phyloP scores from a whole-genome alignment of 1,139 yeast species.

The Nakaseomyces bracarensis region DNA sequence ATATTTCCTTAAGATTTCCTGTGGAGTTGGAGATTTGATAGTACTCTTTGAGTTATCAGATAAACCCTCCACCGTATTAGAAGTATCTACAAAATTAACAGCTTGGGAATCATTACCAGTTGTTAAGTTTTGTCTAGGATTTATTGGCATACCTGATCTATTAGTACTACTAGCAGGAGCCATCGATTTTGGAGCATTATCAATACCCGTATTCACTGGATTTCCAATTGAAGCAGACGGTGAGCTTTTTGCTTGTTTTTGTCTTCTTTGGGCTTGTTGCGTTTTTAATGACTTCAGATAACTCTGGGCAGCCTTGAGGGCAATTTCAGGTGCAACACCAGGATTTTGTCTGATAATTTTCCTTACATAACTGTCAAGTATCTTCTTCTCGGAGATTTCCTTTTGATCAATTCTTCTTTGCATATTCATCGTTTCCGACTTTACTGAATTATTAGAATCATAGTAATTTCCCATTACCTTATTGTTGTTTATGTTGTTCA shows the following conservation, averaged over 20 bases:
- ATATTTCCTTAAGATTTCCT: conserved; percentile 29
- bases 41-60: conserved; percentile 7
- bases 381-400: conserved; percentile 23
- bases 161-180: neutral
- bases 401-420: neutral
- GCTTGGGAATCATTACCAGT: neutral
- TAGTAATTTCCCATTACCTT: neutral
- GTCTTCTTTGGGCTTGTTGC: conserved; percentile 12
- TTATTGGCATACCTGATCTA: neutral
- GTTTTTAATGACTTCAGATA: conserved; percentile 18
- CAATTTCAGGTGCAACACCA: conserved; percentile 27
- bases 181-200: neutral
- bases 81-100: neutral
- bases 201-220: neutral
- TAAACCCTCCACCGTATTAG: neutral
- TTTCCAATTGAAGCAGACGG: neutral
- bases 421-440: neutral
- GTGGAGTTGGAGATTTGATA: conserved; percentile 29
- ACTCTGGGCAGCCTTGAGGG: conserved; percentile 30
- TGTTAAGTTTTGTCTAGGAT: neutral
- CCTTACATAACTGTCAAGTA: conserved; percentile 28
- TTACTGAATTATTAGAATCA: conserved; percentile 2
- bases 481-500: neutral
- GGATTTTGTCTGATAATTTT: conserved; percentile 30
- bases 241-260: neutral